Base-by-base conservation (phyloP, 2,329 filamentous ascomycete genomes). In the Clarireedia monteithiana region DNA sequence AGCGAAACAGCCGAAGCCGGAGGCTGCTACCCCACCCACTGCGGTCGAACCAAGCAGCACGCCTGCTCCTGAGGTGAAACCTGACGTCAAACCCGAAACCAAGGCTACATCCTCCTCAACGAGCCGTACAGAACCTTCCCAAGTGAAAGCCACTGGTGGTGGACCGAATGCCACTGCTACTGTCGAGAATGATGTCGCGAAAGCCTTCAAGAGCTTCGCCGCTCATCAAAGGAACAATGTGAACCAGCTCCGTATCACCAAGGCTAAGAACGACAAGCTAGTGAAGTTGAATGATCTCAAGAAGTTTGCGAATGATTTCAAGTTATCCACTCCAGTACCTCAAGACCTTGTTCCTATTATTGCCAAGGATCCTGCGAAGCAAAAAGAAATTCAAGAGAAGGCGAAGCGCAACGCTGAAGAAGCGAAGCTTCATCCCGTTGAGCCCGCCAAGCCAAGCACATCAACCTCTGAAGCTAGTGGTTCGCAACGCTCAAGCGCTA, bases 351-450 rank as follows among this genome's bases (percentile, higher is more conserved):
- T 99, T 27, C 86, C 89, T 1, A 99, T 99, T 63, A 86, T 99
- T 59, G 92, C 94, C 57, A 99, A 97, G 70, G 94, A 99, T 68
- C 91, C 91, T n/a, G 80, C 77, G 47, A 99, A 96, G 74, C 94
- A 97, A 72, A 85, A 91, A 66, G 84, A 91, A 68, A 97, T 99
- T 60, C 86, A 96, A 67, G 87, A 91, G 64, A 95, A 91, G 71
- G 90, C 90, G 1, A 83, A 89, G 59, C 82, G 84, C 67, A 86
- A 92, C 62, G 85, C 84, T 2, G 84, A 89, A 60, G 81, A 84
- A 60, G 74, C 66, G 69, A 83, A 74, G 67, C 69, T 71, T 12
- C 69, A 73, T 23, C 67, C 73, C 55, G 67, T 70, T 5, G 73
- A 77, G 53, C 67, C 75, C n/a, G 63, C 72, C 17, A 76, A 71